Conservation (phyloP, 345 rosid species). For the Bruguiera sexangula region DNA sequence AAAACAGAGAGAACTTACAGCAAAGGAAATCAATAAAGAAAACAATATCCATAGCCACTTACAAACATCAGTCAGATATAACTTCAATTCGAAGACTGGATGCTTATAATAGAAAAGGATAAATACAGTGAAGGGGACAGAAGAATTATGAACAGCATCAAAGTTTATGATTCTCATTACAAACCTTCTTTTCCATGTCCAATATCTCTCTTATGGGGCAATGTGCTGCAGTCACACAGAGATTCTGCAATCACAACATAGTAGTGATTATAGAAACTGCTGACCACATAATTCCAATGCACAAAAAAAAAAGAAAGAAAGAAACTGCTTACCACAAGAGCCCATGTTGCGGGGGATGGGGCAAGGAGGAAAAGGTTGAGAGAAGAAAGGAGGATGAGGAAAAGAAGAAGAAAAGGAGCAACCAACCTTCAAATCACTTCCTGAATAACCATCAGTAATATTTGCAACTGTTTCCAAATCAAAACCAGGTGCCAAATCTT, state of each 20-base stretch:
- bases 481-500: slow-evolving; percentile 69
- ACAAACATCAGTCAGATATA: too few species aligned
- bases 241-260: slow-evolving; percentile 49
- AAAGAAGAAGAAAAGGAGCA: background rate
- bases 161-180: background rate
- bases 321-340: background rate
- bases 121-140: too few species aligned
- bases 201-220: slow-evolving; percentile 92
- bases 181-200: slow-evolving; percentile 90
- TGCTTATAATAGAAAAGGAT: too few species aligned
- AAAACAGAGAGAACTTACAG: too few species aligned
- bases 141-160: background rate
- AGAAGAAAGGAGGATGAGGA: background rate
- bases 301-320: background rate
- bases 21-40: too few species aligned
- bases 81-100: too few species aligned
- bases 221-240: slow-evolving; percentile 93
- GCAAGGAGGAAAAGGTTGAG: background rate
- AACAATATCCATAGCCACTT: too few species aligned
- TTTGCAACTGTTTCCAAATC: slow-evolving; percentile 79
- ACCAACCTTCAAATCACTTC: slow-evolving; percentile 91
- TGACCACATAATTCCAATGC: too few species aligned
- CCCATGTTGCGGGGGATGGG: background rate
- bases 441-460: slow-evolving; percentile 98
- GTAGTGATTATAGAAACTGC: too few species aligned